A percentile compares a stretch with the other conserved stretches of the same genome.
Evolutionary conservation across 805 yeast species (phyloP).

Genomic region (Myxozyma neotropica): DNA sequence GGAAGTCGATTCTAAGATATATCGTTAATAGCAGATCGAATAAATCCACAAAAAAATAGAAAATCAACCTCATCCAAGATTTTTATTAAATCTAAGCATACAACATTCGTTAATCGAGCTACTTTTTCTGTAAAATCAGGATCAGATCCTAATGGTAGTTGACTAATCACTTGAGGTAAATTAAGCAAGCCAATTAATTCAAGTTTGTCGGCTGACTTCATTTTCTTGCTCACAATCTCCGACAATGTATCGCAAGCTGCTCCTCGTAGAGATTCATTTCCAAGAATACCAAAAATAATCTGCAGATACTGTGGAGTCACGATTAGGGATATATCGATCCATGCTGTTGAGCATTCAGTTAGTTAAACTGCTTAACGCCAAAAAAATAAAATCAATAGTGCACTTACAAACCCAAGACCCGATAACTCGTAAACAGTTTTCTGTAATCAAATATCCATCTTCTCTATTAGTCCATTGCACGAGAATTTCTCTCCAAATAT

Average conservation of each 20-base stretch:
- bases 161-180: conserved; percentile 57
- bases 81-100: conserved; percentile 74
- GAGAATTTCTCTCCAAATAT: conserved; percentile 67
- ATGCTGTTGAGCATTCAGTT: conserved; percentile 45
- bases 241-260: conserved; percentile 58
- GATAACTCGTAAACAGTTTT: conserved; percentile 61
- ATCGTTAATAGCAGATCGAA: conserved; percentile 9
- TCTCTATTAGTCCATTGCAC: conserved; percentile 40
- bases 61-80: conserved; percentile 54
- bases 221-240: conserved; percentile 74
- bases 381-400: not conserved
- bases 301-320: conserved; percentile 61
- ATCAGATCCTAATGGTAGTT: conserved; percentile 47
- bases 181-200: conserved; percentile 70
- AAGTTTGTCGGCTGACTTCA: conserved; percentile 71
- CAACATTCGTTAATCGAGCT: conserved; percentile 70
- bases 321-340: conserved; percentile 85
- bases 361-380: not conserved
- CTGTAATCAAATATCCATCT: conserved; percentile 52
- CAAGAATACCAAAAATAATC: conserved; percentile 61
- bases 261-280: conserved; percentile 48
- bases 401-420: conserved; percentile 71
- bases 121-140: conserved; percentile 73
- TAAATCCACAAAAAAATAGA: conserved; percentile 38
- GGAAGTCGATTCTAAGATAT: conserved; percentile 41